Evolutionary conservation across 2,329 filamentous ascomycete genomes (phyloP), one percentile per base, ranked within the genome.

Genomic region (Penicillium sp.): DNA sequence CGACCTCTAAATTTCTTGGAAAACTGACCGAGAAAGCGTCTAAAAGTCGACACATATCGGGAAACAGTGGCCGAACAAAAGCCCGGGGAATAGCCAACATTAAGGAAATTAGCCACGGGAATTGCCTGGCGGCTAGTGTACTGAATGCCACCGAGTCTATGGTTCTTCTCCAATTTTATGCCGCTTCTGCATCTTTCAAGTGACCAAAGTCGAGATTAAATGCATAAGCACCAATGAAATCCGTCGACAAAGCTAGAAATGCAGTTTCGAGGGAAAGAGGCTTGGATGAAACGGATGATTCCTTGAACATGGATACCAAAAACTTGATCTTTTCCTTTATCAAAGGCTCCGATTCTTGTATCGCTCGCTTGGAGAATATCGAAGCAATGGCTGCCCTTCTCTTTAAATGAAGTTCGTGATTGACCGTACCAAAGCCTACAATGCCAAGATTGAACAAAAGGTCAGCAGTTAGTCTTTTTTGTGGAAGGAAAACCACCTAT

Each of bases 291-390:
- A 57, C n/a, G 43, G 55, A 7, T 6, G 24, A 2, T 5, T 47
- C 18, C 12, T 47, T 12, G 24, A 47, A 47, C 6, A 18, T 9
- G 24, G 18, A 59, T 18, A 59, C 63, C 16, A 68, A 58, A 40
- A 62, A 55, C 6, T 60, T 57, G 3, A 65, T 62, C 42, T 74
- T 66, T 4, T 75, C 63, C 6, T 60, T 28, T 5, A 28, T 28
- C 9, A 28, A 28, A 9, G 26, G 26, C 26, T 28, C 26, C 26
- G 26, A 28, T 28, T 28, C 58, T 7, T 61, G 57, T n/a, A 77
- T 67, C n/a, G 68, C 67, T 5, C 65, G 64, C 33, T 68, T 71
- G 11, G 76, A 77, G 63, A 79, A 80, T 67, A 77, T 79, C 1
- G 70, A 71, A 49, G 69, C 76, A 46, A 79, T 55, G 2, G 73